phyloP scores from a whole-genome alignment of 345 rosid genomes.

The Eucalyptus decipiens region DNA sequence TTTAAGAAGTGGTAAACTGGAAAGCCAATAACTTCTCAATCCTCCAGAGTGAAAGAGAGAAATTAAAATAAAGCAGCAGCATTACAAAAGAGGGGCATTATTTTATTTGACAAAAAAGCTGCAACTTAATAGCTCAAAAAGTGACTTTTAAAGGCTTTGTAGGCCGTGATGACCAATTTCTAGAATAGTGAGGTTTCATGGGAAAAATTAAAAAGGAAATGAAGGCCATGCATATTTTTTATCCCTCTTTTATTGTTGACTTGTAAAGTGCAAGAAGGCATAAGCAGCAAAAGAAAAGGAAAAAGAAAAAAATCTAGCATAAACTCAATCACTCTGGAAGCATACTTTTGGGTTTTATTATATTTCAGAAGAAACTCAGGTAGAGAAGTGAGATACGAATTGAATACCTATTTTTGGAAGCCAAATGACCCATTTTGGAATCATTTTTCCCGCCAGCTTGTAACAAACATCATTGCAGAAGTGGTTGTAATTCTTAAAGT shows the following conservation, averaged over 20 bases:
- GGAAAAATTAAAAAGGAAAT: not conserved
- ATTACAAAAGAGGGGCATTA: not conserved
- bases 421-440: slow-evolving; percentile 88
- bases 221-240: not conserved
- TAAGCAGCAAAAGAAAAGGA: not conserved
- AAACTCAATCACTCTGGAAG: not conserved
- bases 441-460: slow-evolving; percentile 56
- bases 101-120: not conserved
- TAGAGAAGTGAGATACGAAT: not conserved
- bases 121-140: not conserved
- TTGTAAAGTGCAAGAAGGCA: not conserved
- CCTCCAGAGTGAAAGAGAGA: not conserved
- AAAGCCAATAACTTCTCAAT: not conserved
- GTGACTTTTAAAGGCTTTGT: not conserved
- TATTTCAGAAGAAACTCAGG: not conserved
- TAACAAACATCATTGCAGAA: slow-evolving; percentile 66
- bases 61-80: not conserved
- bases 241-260: not conserved
- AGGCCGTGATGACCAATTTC: not conserved
- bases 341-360: not conserved
- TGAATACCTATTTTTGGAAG: slow-evolving; percentile 63
- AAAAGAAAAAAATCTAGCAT: not conserved
- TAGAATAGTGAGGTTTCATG: not conserved
- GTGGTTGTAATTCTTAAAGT: slow-evolving; percentile 83
- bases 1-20: not conserved